Evolutionary conservation across 495 filamentous ascomycete genomes (phyloP).

Genomic region (Penicillium flavigenum): DNA sequence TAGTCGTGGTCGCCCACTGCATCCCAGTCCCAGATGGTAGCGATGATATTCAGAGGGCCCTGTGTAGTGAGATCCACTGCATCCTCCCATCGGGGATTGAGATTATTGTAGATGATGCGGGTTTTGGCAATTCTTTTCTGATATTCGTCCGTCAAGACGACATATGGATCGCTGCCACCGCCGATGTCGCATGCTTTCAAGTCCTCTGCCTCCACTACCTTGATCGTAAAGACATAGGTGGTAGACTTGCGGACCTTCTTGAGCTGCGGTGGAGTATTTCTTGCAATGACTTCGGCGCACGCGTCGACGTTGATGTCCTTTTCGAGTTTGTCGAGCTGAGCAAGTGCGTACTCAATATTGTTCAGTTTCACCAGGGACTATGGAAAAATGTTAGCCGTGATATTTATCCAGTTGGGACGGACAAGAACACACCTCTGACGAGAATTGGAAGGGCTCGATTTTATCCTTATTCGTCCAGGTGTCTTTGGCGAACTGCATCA

Average conservation of each 20-base stretch:
- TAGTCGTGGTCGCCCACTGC: slow-evolving; percentile 97
- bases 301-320: slow-evolving; percentile 89
- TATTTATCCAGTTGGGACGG: neutral
- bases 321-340: slow-evolving; percentile 87
- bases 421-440: slow-evolving; percentile 66
- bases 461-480: slow-evolving; percentile 93
- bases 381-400: slow-evolving; percentile 16
- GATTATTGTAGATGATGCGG: slow-evolving; percentile 81
- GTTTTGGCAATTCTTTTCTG: slow-evolving; percentile 97
- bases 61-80: slow-evolving; percentile 92
- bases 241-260: slow-evolving; percentile 59
- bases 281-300: slow-evolving; percentile 78
- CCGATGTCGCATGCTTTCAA: slow-evolving; percentile 95
- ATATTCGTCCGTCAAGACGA: slow-evolving; percentile 95
- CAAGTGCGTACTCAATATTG: slow-evolving; percentile 90
- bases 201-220: slow-evolving; percentile 98
- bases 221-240: slow-evolving; percentile 97
- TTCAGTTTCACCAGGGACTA: slow-evolving; percentile 97
- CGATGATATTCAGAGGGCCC: slow-evolving; percentile 89
- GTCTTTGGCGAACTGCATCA: slow-evolving; percentile 88
- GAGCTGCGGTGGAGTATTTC: slow-evolving; percentile 56
- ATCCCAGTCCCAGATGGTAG: slow-evolving; percentile 99
- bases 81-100: slow-evolving; percentile 98
- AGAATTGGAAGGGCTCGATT: slow-evolving; percentile 97
- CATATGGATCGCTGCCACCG: slow-evolving; percentile 94